Conservation (phyloP, 306 rosid genomes). For the Trifolium subterraneum region DNA sequence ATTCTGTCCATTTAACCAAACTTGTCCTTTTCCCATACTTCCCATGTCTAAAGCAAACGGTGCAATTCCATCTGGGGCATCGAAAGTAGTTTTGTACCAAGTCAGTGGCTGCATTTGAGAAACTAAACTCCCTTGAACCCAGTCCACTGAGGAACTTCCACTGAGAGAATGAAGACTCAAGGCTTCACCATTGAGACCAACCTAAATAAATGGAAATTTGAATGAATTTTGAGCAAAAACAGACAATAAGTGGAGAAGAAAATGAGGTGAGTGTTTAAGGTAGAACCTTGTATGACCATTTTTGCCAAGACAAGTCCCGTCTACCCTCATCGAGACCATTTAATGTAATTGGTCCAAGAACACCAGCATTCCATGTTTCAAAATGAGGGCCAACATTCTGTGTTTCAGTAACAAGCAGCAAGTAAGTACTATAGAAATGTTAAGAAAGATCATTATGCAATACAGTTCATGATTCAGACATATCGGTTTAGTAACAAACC, state of each 20-base stretch:
- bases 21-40: conserved; percentile 97
- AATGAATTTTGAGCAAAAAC: conserved; percentile 39
- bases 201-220: conserved; percentile 51
- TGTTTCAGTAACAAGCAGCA: conserved; percentile 30
- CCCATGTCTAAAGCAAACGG: conserved; percentile 91
- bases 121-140: conserved; percentile 74
- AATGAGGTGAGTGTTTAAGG: conserved; percentile 5
- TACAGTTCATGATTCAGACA: conserved; percentile 14
- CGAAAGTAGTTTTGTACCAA: conserved; percentile 92
- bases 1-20: conserved; percentile 87
- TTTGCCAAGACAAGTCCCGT: conserved; percentile 98
- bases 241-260: conserved; percentile 21
- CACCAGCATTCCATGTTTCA: conserved; percentile 97
- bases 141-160: conserved; percentile 89
- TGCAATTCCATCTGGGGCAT: conserved; percentile 78
- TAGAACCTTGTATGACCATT: conserved; percentile 95
- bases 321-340: conserved; percentile 91
- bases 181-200: conserved; percentile 91
- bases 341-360: conserved; percentile 88
- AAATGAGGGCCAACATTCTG: conserved; percentile 99
- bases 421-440: conserved; percentile 13
- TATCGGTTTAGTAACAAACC: conserved; percentile 49
- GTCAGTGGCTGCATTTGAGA: conserved; percentile 76
- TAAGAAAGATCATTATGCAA: conserved; percentile 24
- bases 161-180: conserved; percentile 92